Conservation (phyloP, 495 filamentous ascomycete species). For the Penicillium riverlandense region DNA sequence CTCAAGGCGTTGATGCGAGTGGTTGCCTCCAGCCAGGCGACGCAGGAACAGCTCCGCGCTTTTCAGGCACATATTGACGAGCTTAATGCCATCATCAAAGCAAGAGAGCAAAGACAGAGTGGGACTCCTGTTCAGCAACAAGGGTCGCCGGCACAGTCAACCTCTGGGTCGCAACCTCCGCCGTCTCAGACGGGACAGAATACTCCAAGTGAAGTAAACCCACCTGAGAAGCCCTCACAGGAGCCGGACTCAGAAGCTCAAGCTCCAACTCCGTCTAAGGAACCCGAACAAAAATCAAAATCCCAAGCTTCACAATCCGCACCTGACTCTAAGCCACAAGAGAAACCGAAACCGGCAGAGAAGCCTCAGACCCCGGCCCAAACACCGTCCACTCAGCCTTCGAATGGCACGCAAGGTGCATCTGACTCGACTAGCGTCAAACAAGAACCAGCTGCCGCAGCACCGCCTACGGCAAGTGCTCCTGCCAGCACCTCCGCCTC, state of each 20-base stretch:
- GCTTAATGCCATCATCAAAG: conserved; percentile 58
- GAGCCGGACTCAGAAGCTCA: conserved; percentile 8
- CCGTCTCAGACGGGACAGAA: conserved; percentile 21
- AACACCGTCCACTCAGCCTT: conserved; percentile 1
- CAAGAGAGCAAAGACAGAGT: conserved; percentile 27
- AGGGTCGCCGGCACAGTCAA: conserved; percentile 16
- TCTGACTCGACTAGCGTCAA: conserved; percentile 20
- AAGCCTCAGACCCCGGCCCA: conserved; percentile 16
- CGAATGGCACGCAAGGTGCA: conserved; percentile 6
- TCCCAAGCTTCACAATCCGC: conserved; percentile 16
- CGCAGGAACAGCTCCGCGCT: conserved; percentile 67
- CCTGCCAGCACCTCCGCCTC: conserved; percentile 15
- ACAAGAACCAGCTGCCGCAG: conserved; percentile 21
- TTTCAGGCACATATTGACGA: conserved; percentile 94
- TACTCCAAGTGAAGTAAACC: conserved; percentile 17
- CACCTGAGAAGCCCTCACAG: conserved; percentile 21
- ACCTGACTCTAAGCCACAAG: conserved; percentile 16
- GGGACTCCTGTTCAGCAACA: conserved; percentile 11
- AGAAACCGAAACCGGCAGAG: conserved; percentile 19
- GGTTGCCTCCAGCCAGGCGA: conserved; percentile 82
- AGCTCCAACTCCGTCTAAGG: conserved; percentile 12
- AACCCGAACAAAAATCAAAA: conserved; percentile 18
- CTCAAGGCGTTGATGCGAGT: conserved; percentile 96
- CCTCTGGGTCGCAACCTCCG: conserved; percentile 4
- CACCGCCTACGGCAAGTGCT: conserved; percentile 12